Percentiles rank a stretch among this genome's conserved stretches.
These are phyloP conservation scores for Penicillium sp. DNA, from an alignment of 2,329 filamentous ascomycete genomes.

Conservation along the genomic window DNA sequence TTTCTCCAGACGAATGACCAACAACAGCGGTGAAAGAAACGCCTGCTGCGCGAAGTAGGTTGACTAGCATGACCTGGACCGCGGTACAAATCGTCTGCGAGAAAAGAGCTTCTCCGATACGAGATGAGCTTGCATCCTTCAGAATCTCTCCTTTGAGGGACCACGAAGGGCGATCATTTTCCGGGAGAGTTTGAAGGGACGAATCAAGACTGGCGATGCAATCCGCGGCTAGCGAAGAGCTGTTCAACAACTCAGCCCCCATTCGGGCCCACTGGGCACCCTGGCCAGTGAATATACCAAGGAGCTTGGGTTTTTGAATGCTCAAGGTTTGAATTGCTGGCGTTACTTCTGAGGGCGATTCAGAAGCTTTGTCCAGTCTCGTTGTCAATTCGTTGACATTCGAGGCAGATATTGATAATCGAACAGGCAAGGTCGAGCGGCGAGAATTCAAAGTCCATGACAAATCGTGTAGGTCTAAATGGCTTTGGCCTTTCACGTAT, in stretches of 20 bases:
- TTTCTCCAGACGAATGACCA: constrained; percentile 51
- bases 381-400: constrained; percentile 5
- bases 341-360: constrained; percentile 1
- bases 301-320: constrained; percentile 10
- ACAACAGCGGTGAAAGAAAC: constrained; percentile 38
- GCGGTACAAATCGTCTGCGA: constrained; percentile 26
- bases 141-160: constrained; percentile 17
- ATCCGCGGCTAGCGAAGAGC: constrained; percentile 5
- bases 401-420: constrained; percentile 14
- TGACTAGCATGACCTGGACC: constrained; percentile 27
- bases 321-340: constrained; percentile 4
- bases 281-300: constrained; percentile 31
- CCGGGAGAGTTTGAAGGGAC: constrained; percentile 19
- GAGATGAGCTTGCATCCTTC: constrained; percentile 11
- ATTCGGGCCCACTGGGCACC: constrained; percentile 33
- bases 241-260: constrained; percentile 20
- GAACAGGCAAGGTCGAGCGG: constrained; percentile 18
- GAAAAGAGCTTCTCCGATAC: constrained; percentile 20
- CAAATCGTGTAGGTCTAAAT: constrained; percentile 10
- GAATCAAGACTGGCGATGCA: constrained; percentile 17
- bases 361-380: constrained; percentile 8
- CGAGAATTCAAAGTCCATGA: constrained; percentile 23
- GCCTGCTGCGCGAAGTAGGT: constrained; percentile 28
- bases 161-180: constrained; percentile 22
- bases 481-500: constrained; percentile 6